Conservation (phyloP, 1,284 basidiomycete genomes). For the Irpex rosettiformis region DNA sequence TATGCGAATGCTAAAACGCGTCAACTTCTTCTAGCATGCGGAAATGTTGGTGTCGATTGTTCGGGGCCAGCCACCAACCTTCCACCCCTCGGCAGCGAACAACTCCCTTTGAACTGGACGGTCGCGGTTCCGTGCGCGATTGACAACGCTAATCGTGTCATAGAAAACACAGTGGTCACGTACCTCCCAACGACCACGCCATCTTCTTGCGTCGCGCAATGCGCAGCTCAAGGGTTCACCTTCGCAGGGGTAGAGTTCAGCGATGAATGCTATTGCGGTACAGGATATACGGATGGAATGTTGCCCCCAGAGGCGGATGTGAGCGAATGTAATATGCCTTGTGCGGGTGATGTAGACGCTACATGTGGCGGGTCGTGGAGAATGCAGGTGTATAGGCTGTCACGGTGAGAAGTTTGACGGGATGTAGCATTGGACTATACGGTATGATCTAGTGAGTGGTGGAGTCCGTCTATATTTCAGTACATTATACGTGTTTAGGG, state of each 20-base stretch:
- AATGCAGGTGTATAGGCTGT: conserved; percentile 16
- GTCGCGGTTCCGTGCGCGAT: conserved; percentile 19
- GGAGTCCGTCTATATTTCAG: background rate
- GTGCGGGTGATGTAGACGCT: conserved; percentile 16
- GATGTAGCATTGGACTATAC: background rate
- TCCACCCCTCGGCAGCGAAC: background rate
- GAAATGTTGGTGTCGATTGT: conserved; percentile 11
- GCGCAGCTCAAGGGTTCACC: conserved; percentile 20
- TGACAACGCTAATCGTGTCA: conserved; percentile 21
- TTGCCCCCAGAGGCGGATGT: conserved; percentile 9
- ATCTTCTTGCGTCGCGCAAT: conserved; percentile 16
- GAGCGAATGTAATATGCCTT: conserved; percentile 21
- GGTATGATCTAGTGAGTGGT: background rate
- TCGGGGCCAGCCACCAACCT: conserved; percentile 3
- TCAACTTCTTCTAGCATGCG: conserved; percentile 4
- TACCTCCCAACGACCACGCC: conserved; percentile 18
- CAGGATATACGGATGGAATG: conserved; percentile 16
- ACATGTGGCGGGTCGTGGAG: conserved; percentile 22
- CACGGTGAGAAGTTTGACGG: background rate
- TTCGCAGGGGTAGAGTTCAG: conserved; percentile 25
- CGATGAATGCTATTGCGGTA: conserved; percentile 25
- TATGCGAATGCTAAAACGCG: background rate
- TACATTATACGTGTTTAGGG: background rate
- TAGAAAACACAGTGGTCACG: conserved; percentile 17
- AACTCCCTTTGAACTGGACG: conserved; percentile 14